Evolutionary conservation across 2,329 filamentous ascomycete genomes (phyloP), one percentile per base, ranked within the genome.

Genomic region (Claviceps arundinis): DNA sequence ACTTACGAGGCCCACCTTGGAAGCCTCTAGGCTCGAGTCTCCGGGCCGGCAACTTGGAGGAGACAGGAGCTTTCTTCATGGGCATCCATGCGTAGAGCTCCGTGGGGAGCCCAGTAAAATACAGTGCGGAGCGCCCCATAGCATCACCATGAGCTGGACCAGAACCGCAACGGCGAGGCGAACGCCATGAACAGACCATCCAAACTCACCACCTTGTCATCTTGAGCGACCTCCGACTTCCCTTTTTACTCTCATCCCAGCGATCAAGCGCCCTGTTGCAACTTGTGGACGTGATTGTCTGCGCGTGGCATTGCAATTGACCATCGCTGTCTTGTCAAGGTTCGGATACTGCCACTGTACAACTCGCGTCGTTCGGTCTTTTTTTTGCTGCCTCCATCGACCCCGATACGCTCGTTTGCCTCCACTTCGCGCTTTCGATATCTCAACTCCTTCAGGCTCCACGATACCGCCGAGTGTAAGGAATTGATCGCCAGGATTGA

Each of bases 401-500:
- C 46, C 19, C 30, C 13, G 40, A 41, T 42, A 34, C 52, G 26
- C 50, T 52, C 52, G 50, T 44, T 52, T 52, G 46, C 48, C 52
- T 45, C 5, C 42, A 13, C 16, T 6, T 47, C 17, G 34, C 52
- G 42, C 46, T n/a, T 40, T 52, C 52, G 47, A 46, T 47, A 41
- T 52, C 42, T 41, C 34, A 46, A 47, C 37, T 24, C 37, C 42
- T 22, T 4, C 24, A 44, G 42, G 19, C 37, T 47, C 42, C 16
- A 50, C 42, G 50, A 50, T 47, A 11, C 24, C 40, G 24, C 64
- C 19, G 4, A 63, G 57, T 58, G 56, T 61, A 17, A 52, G 47
- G 30, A 49, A 24, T 24, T 37, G 17, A 37, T 51, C 22, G 50
- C 50, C 24, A 13, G 34, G 44, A 24, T 14, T 24, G 16, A 47